These are phyloP conservation scores for Microbotryum scabiosae DNA, from an alignment of 1,284 basidiomycete species.

Conservation along the genomic window DNA sequence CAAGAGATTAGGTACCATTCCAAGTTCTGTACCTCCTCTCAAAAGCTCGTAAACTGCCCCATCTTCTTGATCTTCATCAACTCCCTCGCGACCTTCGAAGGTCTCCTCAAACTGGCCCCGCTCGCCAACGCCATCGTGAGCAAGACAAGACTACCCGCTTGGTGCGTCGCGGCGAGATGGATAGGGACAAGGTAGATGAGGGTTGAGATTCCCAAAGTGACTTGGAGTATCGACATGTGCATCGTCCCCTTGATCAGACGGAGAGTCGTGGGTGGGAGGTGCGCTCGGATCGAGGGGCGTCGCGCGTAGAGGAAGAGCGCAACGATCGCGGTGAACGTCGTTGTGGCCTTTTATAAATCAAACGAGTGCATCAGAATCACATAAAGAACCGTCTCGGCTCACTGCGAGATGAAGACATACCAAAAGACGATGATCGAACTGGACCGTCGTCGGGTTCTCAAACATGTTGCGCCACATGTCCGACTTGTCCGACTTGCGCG, in stretches of 20 bases:
- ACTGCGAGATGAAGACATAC: conserved; percentile 45
- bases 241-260: conserved; percentile 61
- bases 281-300: conserved; percentile 50
- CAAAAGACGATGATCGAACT: conserved; percentile 89
- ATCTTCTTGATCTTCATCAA: conserved; percentile 12
- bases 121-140: conserved; percentile 71
- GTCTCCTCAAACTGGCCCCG: conserved; percentile 25
- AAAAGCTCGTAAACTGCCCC: conserved; percentile 3
- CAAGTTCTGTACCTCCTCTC: too few species aligned
- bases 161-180: conserved; percentile 84
- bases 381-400: too few species aligned
- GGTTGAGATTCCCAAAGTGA: conserved; percentile 81
- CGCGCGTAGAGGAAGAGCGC: conserved; percentile 53
- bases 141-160: conserved; percentile 84
- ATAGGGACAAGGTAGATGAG: conserved; percentile 89
- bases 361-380: too few species aligned
- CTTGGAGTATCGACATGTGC: conserved; percentile 76
- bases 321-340: conserved; percentile 64
- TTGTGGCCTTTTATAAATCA: conserved; percentile 53
- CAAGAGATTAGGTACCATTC: too few species aligned
- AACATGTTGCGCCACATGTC: conserved; percentile 84
- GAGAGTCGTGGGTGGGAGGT: conserved; percentile 60
- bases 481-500: conserved; percentile 55
- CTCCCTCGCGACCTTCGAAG: conserved; percentile 17
- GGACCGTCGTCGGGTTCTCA: conserved; percentile 96